Base-by-base conservation (phyloP, 352 stramenopile species). In the Globisporangium mamillatum region DNA sequence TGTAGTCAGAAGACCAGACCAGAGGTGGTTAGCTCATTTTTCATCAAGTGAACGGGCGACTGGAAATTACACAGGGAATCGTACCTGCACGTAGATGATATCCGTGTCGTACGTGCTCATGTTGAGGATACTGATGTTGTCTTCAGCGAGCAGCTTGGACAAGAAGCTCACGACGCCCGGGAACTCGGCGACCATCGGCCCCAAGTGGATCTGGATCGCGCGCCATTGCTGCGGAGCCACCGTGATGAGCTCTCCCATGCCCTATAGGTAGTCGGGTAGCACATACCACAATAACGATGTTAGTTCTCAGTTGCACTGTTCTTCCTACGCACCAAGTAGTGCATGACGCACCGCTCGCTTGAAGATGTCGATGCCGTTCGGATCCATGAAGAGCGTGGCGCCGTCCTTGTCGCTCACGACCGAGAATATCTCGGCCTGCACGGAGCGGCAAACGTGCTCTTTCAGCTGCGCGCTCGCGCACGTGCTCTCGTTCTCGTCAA, bases 71-170 rank as follows among this genome's bases (percentile, higher is more conserved):
- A 20, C 38, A 18, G 1, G 24, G 20, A n/a, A 25, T 44, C n/a
- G 12, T 57, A 82, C 79, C 68, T 93, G 87, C 10, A 95, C 84
- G 68, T 93, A 94, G 60, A 95, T 95, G 60, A 95, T 88, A 71
- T 95, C 88, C 9, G 88, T 95, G 62, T 95, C 88, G 82, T 92
- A 95, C 1, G 86, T 94, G 76, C 88, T 95, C 88, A 95, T 93
- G 74, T 95, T 95, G 76, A 95, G 84, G 67, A 95, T 95, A 84
- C 86, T 94, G 66, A 95, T 95, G 44, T 86, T 73, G 66, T 93
- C 86, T 63, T 93, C 83, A 0, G 88, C 88, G 12, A 95, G 73
- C 38, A 94, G 68, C 66, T 93, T 93, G 46, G 88, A 95, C 27
- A 95, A 67, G 62, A 95, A 95, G 68, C 87, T 92, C 64, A 95